These are phyloP conservation scores for Aureobasidium uvarum DNA, from an alignment of 2,329 filamentous ascomycete species.

Conservation along the genomic window DNA sequence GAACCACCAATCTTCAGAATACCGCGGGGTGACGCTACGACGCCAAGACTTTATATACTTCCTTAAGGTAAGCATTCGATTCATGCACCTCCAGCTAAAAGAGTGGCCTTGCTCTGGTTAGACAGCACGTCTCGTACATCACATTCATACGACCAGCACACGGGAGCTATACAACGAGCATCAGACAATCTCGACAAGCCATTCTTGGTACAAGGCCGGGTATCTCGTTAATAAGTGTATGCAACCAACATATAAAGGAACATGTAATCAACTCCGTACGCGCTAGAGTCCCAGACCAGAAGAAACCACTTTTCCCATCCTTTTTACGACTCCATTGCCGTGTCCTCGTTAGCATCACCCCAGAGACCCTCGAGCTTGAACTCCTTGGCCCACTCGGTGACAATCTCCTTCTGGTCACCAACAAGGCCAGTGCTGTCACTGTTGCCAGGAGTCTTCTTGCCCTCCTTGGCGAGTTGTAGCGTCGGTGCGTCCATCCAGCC, in stretches of 20 bases:
- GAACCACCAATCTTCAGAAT: background rate
- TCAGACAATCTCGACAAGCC: slow-evolving; percentile 16
- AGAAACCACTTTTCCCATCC: slow-evolving; percentile 6
- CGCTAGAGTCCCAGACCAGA: slow-evolving; percentile 15
- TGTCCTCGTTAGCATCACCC: slow-evolving; percentile 50
- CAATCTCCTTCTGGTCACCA: slow-evolving; percentile 29
- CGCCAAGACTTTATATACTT: slow-evolving; percentile 1
- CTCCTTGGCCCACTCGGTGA: slow-evolving; percentile 29
- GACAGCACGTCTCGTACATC: background rate
- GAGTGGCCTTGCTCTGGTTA: background rate
- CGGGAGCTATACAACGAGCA: background rate
- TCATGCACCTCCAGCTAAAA: no score
- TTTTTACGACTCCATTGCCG: slow-evolving; percentile 23
- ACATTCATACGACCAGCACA: background rate
- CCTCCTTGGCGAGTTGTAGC: slow-evolving; percentile 24
- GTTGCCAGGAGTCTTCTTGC: slow-evolving; percentile 14
- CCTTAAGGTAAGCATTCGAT: background rate
- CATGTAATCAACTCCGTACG: slow-evolving; percentile 21
- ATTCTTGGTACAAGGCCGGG: slow-evolving; percentile 24
- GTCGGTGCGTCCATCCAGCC: slow-evolving; percentile 30
- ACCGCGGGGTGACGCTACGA: background rate
- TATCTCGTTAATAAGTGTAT: slow-evolving; percentile 24
- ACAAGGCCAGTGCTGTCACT: slow-evolving; percentile 23
- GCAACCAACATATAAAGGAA: slow-evolving; percentile 19
- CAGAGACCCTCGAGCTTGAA: slow-evolving; percentile 73